Conservation (phyloP, 345 rosid genomes). For the Pseudoturritis turrita region DNA sequence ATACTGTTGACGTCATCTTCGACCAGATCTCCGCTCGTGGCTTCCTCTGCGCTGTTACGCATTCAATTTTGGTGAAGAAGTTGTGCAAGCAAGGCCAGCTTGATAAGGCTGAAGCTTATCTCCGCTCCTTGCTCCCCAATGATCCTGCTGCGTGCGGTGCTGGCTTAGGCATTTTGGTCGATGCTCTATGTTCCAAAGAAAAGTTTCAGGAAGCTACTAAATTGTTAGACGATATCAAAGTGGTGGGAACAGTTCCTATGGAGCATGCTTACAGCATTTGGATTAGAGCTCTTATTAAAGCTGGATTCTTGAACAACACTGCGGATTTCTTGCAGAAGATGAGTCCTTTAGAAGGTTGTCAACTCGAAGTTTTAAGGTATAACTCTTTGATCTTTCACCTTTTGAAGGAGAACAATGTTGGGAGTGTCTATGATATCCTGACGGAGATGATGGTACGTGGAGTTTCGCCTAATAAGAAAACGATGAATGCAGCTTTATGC, state of each 20-base stretch:
- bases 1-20: conserved; percentile 41
- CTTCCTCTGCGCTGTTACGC: conserved; percentile 43
- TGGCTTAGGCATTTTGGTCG: conserved; percentile 40
- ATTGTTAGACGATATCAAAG: conserved; percentile 51
- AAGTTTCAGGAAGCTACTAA: conserved; percentile 47
- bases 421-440: conserved; percentile 59
- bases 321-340: conserved; percentile 51
- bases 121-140: conserved; percentile 34
- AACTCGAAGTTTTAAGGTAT: conserved; percentile 54
- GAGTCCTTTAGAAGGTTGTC: conserved; percentile 45
- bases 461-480: conserved; percentile 49
- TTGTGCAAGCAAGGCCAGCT: conserved; percentile 52
- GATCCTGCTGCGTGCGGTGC: conserved; percentile 33
- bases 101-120: conserved; percentile 52
- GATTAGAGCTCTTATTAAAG: conserved; percentile 47
- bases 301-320: conserved; percentile 45
- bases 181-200: conserved; percentile 44
- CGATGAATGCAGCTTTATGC: conserved; percentile 64
- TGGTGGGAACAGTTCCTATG: conserved; percentile 35
- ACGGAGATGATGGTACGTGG: conserved; percentile 59
- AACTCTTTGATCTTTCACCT: conserved; percentile 53
- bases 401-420: conserved; percentile 50
- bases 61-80: conserved; percentile 52
- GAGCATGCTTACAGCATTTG: conserved; percentile 57
- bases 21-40: conserved; percentile 57